Percentiles rank a stretch among this genome's conserved stretches.
phyloP scores from a whole-genome alignment of 352 stramenopile genomes.

The Phytopythium oedochilum region DNA sequence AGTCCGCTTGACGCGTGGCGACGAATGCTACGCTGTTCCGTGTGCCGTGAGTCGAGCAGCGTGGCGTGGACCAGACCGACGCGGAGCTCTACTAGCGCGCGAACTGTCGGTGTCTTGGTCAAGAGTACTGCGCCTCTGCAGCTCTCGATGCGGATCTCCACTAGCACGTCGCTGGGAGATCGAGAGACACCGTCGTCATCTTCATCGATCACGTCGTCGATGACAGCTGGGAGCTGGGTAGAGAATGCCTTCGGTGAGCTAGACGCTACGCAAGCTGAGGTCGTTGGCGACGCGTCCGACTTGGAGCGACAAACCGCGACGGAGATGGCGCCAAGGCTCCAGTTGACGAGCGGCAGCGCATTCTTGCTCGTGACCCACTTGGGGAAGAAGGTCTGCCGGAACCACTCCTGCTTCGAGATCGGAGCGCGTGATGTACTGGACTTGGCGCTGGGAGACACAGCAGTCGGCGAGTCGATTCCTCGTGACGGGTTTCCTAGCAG shows the following conservation, averaged over 20 bases:
- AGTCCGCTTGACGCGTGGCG: background rate
- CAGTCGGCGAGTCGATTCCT: background rate
- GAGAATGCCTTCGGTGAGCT: background rate
- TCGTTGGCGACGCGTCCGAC: background rate
- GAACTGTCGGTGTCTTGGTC: slow-evolving; percentile 17
- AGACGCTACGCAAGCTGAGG: background rate
- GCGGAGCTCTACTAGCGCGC: slow-evolving; percentile 51
- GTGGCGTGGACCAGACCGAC: slow-evolving; percentile 43
- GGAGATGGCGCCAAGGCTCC: slow-evolving; percentile 40
- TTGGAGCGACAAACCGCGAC: slow-evolving; percentile 21
- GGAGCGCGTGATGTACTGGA: background rate
- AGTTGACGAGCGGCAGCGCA: slow-evolving; percentile 47
- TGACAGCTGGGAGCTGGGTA: background rate
- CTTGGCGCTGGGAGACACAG: background rate
- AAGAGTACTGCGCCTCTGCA: slow-evolving; percentile 46
- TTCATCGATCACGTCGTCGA: background rate
- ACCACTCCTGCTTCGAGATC: slow-evolving; percentile 19
- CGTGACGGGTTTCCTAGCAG: background rate
- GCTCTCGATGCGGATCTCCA: slow-evolving; percentile 41
- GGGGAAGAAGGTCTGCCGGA: slow-evolving; percentile 31
- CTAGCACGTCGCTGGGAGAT: slow-evolving; percentile 12
- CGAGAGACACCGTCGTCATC: slow-evolving; percentile 2
- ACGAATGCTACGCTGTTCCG: background rate
- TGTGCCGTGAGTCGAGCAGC: slow-evolving; percentile 14
- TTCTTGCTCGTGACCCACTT: slow-evolving; percentile 17